These are phyloP conservation scores for Pilobolus umbonatus DNA, from an alignment of 192 early-diverging fungal species.

Conservation along the genomic window DNA sequence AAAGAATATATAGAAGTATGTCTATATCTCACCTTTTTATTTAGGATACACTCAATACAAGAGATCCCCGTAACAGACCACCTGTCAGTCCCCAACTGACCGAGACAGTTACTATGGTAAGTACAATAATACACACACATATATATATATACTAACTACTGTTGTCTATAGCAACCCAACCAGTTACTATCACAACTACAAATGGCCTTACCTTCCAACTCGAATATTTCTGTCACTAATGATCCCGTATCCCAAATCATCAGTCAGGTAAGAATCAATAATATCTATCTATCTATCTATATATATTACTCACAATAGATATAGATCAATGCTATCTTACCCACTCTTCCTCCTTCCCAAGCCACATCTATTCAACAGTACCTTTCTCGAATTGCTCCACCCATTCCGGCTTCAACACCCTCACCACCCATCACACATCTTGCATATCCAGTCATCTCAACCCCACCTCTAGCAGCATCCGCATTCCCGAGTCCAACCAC, in stretches of 20 bases:
- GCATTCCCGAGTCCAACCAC: neutral
- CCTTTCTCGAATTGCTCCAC: conserved; percentile 18
- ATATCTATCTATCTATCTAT: neutral
- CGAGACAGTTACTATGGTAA: neutral
- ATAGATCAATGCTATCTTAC: conserved; percentile 32
- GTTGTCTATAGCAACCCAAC: neutral
- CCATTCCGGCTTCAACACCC: neutral
- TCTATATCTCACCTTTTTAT: neutral
- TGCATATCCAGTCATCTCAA: conserved; percentile 2
- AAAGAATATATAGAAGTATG: neutral
- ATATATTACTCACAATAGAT: neutral
- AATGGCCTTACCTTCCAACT: conserved; percentile 3
- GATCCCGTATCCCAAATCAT: conserved; percentile 24
- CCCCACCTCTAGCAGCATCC: neutral
- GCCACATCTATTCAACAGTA: conserved; percentile 28
- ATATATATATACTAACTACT: too few species aligned
- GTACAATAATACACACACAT: too few species aligned
- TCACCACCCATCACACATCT: neutral
- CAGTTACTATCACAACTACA: conserved; percentile 15
- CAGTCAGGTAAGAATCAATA: conserved; percentile 18
- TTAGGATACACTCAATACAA: conserved; percentile 1
- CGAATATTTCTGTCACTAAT: neutral
- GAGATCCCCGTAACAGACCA: conserved; percentile 16
- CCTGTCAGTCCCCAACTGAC: conserved; percentile 3
- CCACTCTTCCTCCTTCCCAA: conserved; percentile 25